Percentiles rank a stretch among this genome's conserved stretches.
phyloP scores from a whole-genome alignment of 495 filamentous ascomycete genomes.

The Antarctomyces pellizariae region DNA sequence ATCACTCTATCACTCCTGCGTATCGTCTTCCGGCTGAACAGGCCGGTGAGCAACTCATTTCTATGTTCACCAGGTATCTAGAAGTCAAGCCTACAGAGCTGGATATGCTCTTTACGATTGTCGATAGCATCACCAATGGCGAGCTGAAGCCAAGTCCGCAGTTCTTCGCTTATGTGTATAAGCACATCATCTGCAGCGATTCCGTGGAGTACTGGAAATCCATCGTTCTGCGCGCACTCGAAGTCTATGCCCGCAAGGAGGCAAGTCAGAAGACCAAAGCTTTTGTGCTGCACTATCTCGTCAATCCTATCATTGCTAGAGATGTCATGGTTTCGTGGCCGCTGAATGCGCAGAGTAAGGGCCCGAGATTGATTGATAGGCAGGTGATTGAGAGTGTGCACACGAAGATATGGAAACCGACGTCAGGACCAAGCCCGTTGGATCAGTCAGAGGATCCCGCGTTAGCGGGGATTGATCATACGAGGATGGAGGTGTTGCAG shows the following conservation, averaged over 20 bases:
- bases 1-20: constrained; percentile 39
- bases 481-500: constrained; percentile 86
- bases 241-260: constrained; percentile 56
- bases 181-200: constrained; percentile 56
- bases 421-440: too few relatives aligned
- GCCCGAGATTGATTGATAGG: constrained; percentile 63
- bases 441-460: constrained; percentile 69
- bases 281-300: constrained; percentile 73
- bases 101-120: constrained; percentile 63
- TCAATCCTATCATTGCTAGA: constrained; percentile 95
- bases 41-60: constrained; percentile 71
- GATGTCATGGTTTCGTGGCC: constrained; percentile 59
- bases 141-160: constrained; percentile 55
- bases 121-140: constrained; percentile 65
- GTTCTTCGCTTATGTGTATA: constrained; percentile 65
- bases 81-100: constrained; percentile 51
- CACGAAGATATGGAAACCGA: constrained; percentile 81
- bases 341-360: constrained; percentile 24
- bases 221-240: constrained; percentile 65
- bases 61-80: constrained; percentile 59
- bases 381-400: constrained; percentile 78
- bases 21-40: constrained; percentile 76
- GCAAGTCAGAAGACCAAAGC: constrained; percentile 76
- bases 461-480: constrained; percentile 80
- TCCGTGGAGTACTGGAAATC: constrained; percentile 77